These are phyloP conservation scores for Penicillium aurantiogriseum DNA, from an alignment of 2,329 filamentous ascomycete genomes.

Conservation along the genomic window DNA sequence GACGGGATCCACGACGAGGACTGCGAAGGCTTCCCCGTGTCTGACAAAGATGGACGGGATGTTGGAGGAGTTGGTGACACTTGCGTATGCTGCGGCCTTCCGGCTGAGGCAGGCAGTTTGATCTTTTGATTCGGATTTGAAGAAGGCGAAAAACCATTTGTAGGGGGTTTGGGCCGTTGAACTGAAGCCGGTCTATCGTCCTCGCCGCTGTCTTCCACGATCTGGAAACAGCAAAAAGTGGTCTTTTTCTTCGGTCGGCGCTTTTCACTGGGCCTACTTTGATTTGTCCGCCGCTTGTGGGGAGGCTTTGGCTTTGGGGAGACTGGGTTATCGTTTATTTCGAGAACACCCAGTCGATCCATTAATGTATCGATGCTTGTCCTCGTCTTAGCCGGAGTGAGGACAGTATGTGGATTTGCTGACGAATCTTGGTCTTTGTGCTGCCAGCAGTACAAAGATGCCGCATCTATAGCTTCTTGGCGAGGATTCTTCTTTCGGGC, in stretches of 20 bases:
- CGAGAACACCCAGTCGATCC: conserved; percentile 72
- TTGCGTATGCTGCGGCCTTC: conserved; percentile 7
- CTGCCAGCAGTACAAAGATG: conserved; percentile 79
- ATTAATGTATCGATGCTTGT: conserved; percentile 85
- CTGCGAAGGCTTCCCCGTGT: conserved; percentile 26
- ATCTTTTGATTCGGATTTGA: conserved; percentile 9
- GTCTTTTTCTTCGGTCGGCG: conserved; percentile 21
- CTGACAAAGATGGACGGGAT: conserved; percentile 14
- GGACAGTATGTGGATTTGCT: conserved; percentile 14
- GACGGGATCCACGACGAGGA: conserved; percentile 67
- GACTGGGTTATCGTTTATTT: conserved; percentile 51
- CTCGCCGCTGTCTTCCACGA: conserved; percentile 28
- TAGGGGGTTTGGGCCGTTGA: conserved; percentile 14
- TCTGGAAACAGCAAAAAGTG: conserved; percentile 36
- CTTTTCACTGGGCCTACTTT: conserved; percentile 14
- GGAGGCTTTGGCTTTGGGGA: conserved; percentile 6
- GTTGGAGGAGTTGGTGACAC: conserved; percentile 11
- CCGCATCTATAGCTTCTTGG: conserved; percentile 27
- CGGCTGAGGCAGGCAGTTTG: conserved; percentile 1
- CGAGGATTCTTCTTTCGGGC: conserved; percentile 25
- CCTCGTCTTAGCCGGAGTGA: conserved; percentile 58
- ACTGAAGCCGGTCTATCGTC: conserved; percentile 27
- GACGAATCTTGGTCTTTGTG: conserved; percentile 78
- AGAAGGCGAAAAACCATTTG: conserved; percentile 5
- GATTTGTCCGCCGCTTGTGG: conserved; percentile 6